Evolutionary conservation across 177 flowering plant genomes (phyloP).

Genomic region (Tripterygium wilfordii): DNA sequence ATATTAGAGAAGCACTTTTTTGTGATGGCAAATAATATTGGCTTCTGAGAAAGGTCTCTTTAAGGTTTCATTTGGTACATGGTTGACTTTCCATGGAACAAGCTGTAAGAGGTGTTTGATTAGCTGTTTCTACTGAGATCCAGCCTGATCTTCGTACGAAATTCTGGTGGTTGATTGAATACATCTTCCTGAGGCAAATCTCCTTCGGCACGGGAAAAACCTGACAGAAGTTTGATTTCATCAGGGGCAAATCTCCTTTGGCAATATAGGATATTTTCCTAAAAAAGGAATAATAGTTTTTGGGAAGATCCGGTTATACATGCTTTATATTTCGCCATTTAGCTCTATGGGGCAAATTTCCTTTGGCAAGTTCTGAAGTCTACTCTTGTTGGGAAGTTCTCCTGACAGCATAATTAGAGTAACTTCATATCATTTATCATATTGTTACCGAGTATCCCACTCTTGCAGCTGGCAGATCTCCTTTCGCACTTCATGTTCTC

Average conservation of each 20-base stretch:
- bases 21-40: not conserved
- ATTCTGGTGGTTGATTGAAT: no score
- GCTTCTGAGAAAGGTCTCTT: not conserved
- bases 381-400: constrained; percentile 9
- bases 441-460: not conserved
- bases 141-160: no score
- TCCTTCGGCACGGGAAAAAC: constrained; percentile 10
- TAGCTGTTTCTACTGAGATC: no score
- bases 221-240: constrained; percentile 5
- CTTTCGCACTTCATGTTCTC: constrained; percentile 5
- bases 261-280: constrained; percentile 18
- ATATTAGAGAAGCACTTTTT: constrained; percentile 6
- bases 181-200: no score
- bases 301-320: not conserved
- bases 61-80: not conserved
- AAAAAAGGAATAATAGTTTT: not conserved
- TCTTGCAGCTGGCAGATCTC: constrained; percentile 4
- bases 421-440: not conserved
- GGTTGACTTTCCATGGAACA: constrained; percentile 5
- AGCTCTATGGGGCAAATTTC: constrained; percentile 46
- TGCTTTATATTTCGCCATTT: no score
- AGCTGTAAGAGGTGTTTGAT: no score
- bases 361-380: constrained; percentile 38
- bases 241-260: constrained; percentile 56
- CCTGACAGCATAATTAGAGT: no score